Conservation (phyloP, 2,329 filamentous ascomycete genomes). For the Fragosphaeria purpurea region DNA sequence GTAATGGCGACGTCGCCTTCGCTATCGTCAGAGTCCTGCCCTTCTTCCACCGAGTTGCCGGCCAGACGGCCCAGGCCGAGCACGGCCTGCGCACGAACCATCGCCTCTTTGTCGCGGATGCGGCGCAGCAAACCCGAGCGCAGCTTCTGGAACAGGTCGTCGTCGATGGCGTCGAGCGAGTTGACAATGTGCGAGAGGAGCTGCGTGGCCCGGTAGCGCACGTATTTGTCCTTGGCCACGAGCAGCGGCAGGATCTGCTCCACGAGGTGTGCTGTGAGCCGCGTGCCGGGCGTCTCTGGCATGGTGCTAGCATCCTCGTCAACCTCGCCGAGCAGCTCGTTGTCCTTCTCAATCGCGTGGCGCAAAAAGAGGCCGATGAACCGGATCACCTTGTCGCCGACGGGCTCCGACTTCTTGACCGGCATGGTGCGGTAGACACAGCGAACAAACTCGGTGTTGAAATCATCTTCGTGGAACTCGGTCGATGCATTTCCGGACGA, state of each 20-base stretch:
- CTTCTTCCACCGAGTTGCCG: conserved; percentile 63
- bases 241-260: conserved; percentile 66
- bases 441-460: conserved; percentile 75
- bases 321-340: conserved; percentile 54
- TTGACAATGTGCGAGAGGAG: conserved; percentile 87
- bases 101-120: conserved; percentile 86
- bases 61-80: conserved; percentile 79
- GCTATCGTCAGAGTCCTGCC: conserved; percentile 59
- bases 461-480: conserved; percentile 74
- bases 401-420: conserved; percentile 84
- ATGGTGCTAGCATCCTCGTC: conserved; percentile 61
- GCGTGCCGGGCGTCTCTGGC: conserved; percentile 73
- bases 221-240: conserved; percentile 80
- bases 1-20: conserved; percentile 52
- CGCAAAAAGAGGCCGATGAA: conserved; percentile 84
- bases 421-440: conserved; percentile 74
- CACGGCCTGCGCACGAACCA: conserved; percentile 85
- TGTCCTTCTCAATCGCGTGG: conserved; percentile 60
- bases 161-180: conserved; percentile 82
- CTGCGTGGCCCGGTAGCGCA: conserved; percentile 83
- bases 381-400: conserved; percentile 73
- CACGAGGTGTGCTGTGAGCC: conserved; percentile 67
- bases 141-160: conserved; percentile 77
- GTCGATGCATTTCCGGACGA: conserved; percentile 35
- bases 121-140: conserved; percentile 71